Evolutionary conservation across 352 stramenopile species (phyloP).

Genomic region (Nothophytophthora sp.): DNA sequence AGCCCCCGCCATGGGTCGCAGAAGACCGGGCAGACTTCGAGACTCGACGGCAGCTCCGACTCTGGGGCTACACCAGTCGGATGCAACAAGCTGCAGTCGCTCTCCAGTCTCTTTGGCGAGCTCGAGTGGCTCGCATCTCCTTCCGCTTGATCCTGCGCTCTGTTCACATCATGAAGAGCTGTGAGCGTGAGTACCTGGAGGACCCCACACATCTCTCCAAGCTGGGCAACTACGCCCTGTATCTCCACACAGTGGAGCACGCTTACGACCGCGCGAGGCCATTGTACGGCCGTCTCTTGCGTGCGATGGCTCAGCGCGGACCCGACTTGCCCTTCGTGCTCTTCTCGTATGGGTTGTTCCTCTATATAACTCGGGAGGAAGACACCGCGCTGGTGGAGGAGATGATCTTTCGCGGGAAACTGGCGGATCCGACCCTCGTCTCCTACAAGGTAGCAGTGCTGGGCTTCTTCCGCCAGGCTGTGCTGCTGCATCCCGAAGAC

Average conservation of each 20-base stretch:
- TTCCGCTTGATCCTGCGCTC: conserved; percentile 65
- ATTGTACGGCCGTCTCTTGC: conserved; percentile 66
- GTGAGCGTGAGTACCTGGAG: conserved; percentile 71
- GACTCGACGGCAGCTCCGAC: conserved; percentile 49
- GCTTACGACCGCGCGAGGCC: conserved; percentile 80
- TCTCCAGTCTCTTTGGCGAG: conserved; percentile 61
- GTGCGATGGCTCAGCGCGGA: conserved; percentile 75
- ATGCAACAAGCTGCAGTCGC: conserved; percentile 51
- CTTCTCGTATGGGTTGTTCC: conserved; percentile 72
- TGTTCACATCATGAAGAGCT: conserved; percentile 69
- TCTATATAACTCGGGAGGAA: conserved; percentile 75
- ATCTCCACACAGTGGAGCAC: conserved; percentile 70
- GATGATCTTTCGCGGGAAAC: conserved; percentile 62
- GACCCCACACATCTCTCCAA: conserved; percentile 73
- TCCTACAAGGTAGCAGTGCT: conserved; percentile 82
- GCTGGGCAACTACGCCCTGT: conserved; percentile 86
- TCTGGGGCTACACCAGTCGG: conserved; percentile 65
- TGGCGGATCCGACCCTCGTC: conserved; percentile 47
- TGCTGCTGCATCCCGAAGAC: conserved; percentile 63
- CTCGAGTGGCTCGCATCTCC: conserved; percentile 48
- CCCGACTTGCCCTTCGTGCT: conserved; percentile 83
- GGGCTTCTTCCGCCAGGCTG: conserved; percentile 76
- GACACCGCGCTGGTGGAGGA: conserved; percentile 63
- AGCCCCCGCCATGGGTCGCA: conserved; percentile 52
- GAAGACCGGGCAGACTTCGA: conserved; percentile 47